Evolutionary conservation across 345 rosid genomes (phyloP).

Genomic region (Pugionium cornutum): DNA sequence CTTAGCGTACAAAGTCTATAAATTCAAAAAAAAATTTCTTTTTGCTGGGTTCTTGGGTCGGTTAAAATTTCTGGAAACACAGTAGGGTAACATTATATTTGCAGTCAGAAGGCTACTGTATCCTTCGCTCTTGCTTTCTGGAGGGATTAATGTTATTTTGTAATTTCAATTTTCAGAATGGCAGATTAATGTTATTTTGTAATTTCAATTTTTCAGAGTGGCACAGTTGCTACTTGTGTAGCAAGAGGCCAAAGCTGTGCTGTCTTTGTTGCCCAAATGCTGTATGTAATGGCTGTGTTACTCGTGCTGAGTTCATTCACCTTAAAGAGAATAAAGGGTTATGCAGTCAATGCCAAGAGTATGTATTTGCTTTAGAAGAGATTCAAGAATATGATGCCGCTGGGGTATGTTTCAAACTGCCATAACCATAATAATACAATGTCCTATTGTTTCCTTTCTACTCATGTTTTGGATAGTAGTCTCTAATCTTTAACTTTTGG

Average conservation of each 20-base stretch:
- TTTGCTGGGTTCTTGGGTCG: conserved; percentile 7
- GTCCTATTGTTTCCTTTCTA: conserved; percentile 9
- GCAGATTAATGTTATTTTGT: conserved; percentile 22
- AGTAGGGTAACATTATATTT: background rate
- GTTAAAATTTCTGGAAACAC: background rate
- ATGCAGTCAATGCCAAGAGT: conserved; percentile 33
- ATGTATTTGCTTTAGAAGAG: conserved; percentile 32
- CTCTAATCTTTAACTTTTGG: conserved; percentile 13
- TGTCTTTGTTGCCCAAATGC: conserved; percentile 37
- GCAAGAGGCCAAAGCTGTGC: conserved; percentile 27
- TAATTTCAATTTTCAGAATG: conserved; percentile 31
- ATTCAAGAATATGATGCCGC: conserved; percentile 31
- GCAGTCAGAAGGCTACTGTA: conserved; percentile 8
- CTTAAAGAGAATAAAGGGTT: conserved; percentile 36
- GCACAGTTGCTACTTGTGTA: conserved; percentile 43
- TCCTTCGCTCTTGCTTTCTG: conserved; percentile 1
- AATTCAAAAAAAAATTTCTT: background rate
- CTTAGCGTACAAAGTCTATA: background rate
- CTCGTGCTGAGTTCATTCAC: conserved; percentile 24
- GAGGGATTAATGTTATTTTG: conserved; percentile 3
- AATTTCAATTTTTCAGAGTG: conserved; percentile 31
- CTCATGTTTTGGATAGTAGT: background rate
- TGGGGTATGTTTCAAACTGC: conserved; percentile 28
- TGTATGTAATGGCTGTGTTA: conserved; percentile 32
- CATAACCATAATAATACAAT: background rate